Evolutionary conservation across 164 flowering plant genomes (phyloP), one percentile per base, ranked within the genome.

Genomic region (Dillenia suffruticosa): DNA sequence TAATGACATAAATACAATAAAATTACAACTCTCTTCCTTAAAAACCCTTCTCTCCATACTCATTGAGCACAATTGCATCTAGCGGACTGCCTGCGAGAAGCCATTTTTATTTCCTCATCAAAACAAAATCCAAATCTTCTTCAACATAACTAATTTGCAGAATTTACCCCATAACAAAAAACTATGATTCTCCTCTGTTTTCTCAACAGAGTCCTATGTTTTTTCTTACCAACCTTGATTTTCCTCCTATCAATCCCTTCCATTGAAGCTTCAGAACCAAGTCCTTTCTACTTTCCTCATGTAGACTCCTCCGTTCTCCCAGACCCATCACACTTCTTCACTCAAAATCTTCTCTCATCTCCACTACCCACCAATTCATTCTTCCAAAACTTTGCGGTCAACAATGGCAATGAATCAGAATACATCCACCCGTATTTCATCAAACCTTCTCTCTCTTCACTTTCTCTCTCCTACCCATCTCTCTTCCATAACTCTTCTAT

Each of bases 321-420:
- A 7, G 94, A 88, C 54, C 99, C 99, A 0, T 79, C 97, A 10
- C 63, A 9, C 8, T 89, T 86, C 79, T 89, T 91, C 80, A 65
- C 96, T 1, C 87, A 81, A 1, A 19, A 70, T 22, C 96, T 91
- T 62, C 86, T 85, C 76, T 79, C 92, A 5, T 44, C 82, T 12
- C 99, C 99, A 56, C 82, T 91, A 19, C 99, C 99, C 58, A 92
- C 99, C 1, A 89, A 88, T 63, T 82, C 99, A 9, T 94, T 94
- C 81, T 94, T 88, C 79, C 97, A 94, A 55, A 94, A 94, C 81
- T 86, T 81, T 14, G 84, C 76, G 47, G 85, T 94, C 48, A 84
- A 89, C 59, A 80, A 82, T 63, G 99, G 99, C 55, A 96, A 92
- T 47, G 90, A 84, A 46, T 90, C 92, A 5, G 99, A 94, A 56